A percentile compares a stretch with the other conserved stretches of the same genome.
These are phyloP conservation scores for Annulohypoxylon moriforme DNA, from an alignment of 495 filamentous ascomycete species.

Conservation along the genomic window DNA sequence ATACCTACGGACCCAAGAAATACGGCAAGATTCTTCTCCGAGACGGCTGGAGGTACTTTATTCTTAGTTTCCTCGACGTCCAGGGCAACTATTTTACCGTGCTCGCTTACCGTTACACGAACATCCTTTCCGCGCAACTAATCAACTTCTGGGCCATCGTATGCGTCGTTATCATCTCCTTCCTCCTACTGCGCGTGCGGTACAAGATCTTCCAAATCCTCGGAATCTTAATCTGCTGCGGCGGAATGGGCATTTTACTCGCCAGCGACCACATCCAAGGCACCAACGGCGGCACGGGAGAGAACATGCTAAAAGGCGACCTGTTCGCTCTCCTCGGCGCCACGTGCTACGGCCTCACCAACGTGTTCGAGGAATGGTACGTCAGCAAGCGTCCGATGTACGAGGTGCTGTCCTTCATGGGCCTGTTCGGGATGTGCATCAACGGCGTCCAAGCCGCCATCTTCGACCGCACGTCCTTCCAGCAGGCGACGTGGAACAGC, in stretches of 20 bases:
- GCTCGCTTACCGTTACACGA: conserved; percentile 92
- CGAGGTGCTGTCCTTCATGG: conserved; percentile 92
- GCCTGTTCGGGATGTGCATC: conserved; percentile 89
- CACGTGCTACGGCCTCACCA: conserved; percentile 90
- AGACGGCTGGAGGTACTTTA: conserved; percentile 94
- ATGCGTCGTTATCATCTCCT: conserved; percentile 87
- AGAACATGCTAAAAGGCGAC: conserved; percentile 89
- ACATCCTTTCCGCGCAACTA: conserved; percentile 88
- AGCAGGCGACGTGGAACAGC: conserved; percentile 72
- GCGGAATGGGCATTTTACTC: conserved; percentile 89
- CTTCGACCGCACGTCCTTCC: conserved; percentile 83
- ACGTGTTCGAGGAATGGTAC: conserved; percentile 92
- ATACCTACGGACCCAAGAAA: conserved; percentile 79
- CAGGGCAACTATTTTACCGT: conserved; percentile 98
- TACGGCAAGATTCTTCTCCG: conserved; percentile 70
- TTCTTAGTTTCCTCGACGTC: conserved; percentile 92
- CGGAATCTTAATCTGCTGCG: conserved; percentile 91
- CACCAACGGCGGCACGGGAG: conserved; percentile 68
- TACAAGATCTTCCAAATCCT: conserved; percentile 85
- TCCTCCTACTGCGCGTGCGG: conserved; percentile 82
- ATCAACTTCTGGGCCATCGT: conserved; percentile 99
- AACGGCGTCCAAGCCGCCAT: conserved; percentile 90
- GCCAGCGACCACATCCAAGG: conserved; percentile 86
- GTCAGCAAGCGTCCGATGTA: conserved; percentile 87
- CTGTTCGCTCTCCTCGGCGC: conserved; percentile 90